Evolutionary conservation across 1,284 basidiomycete species (phyloP).

Genomic region (Leccinum fallax): DNA sequence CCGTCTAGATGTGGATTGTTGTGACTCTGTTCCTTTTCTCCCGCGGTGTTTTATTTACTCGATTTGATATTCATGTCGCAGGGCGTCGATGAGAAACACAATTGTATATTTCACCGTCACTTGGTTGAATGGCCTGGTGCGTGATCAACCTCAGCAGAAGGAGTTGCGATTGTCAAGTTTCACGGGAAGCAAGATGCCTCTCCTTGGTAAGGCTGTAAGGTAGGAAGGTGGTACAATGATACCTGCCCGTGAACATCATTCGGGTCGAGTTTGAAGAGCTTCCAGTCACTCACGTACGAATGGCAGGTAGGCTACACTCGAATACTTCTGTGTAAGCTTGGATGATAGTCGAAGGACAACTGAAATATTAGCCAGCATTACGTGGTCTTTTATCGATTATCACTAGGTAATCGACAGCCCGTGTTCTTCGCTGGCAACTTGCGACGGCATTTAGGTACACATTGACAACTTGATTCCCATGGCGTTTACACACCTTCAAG

Average conservation of each 20-base stretch:
- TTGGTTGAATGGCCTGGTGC: neutral
- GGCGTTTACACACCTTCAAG: too few relatives aligned
- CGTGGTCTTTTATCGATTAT: too few relatives aligned
- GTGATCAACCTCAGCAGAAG: neutral
- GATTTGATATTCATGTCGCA: slow-evolving; percentile 26
- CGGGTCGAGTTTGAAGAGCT: neutral
- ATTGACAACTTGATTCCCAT: too few relatives aligned
- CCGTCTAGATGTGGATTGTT: slow-evolving; percentile 18
- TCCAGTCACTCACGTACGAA: neutral
- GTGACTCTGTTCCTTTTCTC: slow-evolving; percentile 20
- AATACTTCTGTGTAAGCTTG: neutral
- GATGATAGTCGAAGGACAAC: neutral
- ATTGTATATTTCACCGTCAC: slow-evolving; percentile 2
- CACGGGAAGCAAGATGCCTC: neutral
- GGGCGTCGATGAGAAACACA: slow-evolving; percentile 5
- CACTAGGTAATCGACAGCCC: too few relatives aligned
- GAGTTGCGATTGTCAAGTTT: neutral
- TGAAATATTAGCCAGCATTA: too few relatives aligned
- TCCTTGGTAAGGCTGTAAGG: neutral
- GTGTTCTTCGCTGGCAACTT: too few relatives aligned
- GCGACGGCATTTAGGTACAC: too few relatives aligned
- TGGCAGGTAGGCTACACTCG: too few relatives aligned
- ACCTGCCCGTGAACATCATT: neutral
- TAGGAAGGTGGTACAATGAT: neutral
- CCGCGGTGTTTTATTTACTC: slow-evolving; percentile 31